Evolutionary conservation across 208 protist genomes (phyloP).

Genomic region (Trypanosoma brucei): DNA sequence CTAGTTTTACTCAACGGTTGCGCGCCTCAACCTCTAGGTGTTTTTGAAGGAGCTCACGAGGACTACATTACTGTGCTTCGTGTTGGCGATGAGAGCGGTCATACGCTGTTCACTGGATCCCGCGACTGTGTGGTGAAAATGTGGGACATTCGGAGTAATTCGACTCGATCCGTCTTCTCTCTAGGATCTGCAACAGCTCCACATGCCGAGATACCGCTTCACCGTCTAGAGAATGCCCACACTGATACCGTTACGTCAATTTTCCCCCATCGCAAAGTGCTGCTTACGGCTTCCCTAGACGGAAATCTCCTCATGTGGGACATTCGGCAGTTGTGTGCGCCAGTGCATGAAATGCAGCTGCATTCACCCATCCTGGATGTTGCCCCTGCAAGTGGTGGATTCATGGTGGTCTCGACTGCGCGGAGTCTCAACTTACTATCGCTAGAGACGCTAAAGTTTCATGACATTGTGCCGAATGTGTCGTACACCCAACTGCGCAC

Average conservation of each 20-base stretch:
- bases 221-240: slow-evolving; percentile 30
- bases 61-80: slow-evolving; percentile 74
- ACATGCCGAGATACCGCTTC: slow-evolving; percentile 10
- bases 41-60: slow-evolving; percentile 45
- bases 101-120: slow-evolving; percentile 59
- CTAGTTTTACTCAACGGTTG: slow-evolving; percentile 36
- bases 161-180: slow-evolving; percentile 11
- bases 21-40: slow-evolving; percentile 37
- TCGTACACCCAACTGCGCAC: slow-evolving; percentile 31
- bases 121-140: slow-evolving; percentile 66
- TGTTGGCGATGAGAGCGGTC: slow-evolving; percentile 47
- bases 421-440: slow-evolving; percentile 54
- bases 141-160: slow-evolving; percentile 57
- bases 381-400: slow-evolving; percentile 22
- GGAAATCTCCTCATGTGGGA: slow-evolving; percentile 73
- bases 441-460: slow-evolving; percentile 26
- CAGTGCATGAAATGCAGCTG: slow-evolving; percentile 34
- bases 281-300: slow-evolving; percentile 62
- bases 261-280: slow-evolving; percentile 33
- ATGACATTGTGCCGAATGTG: slow-evolving; percentile 41
- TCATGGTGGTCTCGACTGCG: slow-evolving; percentile 49
- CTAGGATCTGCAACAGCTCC: slow-evolving; percentile 6
- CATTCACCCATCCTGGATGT: slow-evolving; percentile 47
- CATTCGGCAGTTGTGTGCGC: slow-evolving; percentile 38
- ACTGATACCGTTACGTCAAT: slow-evolving; percentile 66